These are phyloP conservation scores for Kodamaea nitidulidarum DNA, from an alignment of 805 yeast genomes.

Conservation along the genomic window DNA sequence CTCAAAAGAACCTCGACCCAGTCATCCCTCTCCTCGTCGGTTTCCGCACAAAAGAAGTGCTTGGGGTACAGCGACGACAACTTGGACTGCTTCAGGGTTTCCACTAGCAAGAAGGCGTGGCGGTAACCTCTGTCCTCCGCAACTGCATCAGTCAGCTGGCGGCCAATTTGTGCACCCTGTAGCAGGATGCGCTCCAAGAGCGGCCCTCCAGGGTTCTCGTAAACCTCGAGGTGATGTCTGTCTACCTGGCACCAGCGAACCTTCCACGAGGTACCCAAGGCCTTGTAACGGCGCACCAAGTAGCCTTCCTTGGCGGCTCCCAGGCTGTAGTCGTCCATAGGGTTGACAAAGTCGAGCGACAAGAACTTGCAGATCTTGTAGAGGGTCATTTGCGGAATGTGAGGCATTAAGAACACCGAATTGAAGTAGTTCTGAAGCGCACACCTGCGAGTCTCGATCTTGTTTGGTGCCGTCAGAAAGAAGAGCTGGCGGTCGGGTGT, in stretches of 20 bases:
- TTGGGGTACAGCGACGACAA: constrained; percentile 38
- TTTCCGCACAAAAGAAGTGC: constrained; percentile 75
- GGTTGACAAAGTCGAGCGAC: constrained; percentile 62
- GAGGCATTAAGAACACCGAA: constrained; percentile 53
- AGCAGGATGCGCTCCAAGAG: constrained; percentile 50
- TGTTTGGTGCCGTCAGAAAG: constrained; percentile 54
- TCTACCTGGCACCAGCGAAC: constrained; percentile 64
- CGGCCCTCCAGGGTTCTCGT: constrained; percentile 54
- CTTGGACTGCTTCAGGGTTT: constrained; percentile 34
- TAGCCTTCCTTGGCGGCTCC: constrained; percentile 63
- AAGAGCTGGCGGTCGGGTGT: constrained; percentile 65
- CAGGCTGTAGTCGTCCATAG: constrained; percentile 48
- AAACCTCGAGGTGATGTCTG: constrained; percentile 53
- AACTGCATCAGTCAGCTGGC: constrained; percentile 42
- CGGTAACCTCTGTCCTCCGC: constrained; percentile 47
- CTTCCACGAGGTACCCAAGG: constrained; percentile 63
- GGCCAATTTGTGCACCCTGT: constrained; percentile 51
- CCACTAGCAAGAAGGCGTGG: constrained; percentile 59
- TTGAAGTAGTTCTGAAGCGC: constrained; percentile 57
- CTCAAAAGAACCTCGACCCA: constrained; percentile 55
- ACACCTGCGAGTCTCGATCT: constrained; percentile 58
- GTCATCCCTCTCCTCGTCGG: constrained; percentile 66
- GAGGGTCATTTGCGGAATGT: constrained; percentile 50
- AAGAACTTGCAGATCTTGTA: constrained; percentile 58
- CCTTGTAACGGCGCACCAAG: constrained; percentile 59